Evolutionary conservation across 78 protist species (phyloP).

Genomic region (Neovahlkampfia damariscottae): DNA sequence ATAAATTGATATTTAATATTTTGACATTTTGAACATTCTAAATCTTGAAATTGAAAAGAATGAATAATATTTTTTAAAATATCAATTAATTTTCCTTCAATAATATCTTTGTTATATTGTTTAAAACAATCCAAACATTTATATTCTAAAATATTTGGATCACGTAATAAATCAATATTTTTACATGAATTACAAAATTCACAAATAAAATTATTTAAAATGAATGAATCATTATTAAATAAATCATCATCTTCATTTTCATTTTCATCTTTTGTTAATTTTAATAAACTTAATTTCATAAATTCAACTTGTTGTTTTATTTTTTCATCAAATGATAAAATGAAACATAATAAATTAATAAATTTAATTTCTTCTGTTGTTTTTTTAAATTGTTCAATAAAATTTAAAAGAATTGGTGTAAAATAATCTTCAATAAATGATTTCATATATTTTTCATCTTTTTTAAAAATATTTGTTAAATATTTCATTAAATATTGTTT

Average conservation of each 20-base stretch:
- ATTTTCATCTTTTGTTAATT: background rate
- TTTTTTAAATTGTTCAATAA: background rate
- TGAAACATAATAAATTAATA: background rate
- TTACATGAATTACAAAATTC: background rate
- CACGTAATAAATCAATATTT: background rate
- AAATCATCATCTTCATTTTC: background rate
- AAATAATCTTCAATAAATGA: too few relatives aligned
- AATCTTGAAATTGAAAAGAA: constrained; percentile 3
- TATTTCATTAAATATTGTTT: background rate
- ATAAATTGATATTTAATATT: background rate
- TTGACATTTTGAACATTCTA: background rate
- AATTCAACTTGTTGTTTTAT: background rate
- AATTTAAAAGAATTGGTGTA: too few relatives aligned
- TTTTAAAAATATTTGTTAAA: background rate
- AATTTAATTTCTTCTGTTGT: background rate
- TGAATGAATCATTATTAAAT: background rate
- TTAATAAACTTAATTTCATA: background rate
- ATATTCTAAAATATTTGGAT: background rate
- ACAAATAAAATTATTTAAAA: background rate
- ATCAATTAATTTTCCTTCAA: background rate
- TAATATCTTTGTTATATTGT: background rate
- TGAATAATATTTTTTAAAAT: background rate
- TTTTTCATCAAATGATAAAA: background rate
- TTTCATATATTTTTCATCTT: too few relatives aligned
- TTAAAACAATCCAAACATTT: background rate